These are phyloP conservation scores for Rhizophagus sp. DNA, from an alignment of 192 early-diverging fungal genomes.

Conservation along the genomic window DNA sequence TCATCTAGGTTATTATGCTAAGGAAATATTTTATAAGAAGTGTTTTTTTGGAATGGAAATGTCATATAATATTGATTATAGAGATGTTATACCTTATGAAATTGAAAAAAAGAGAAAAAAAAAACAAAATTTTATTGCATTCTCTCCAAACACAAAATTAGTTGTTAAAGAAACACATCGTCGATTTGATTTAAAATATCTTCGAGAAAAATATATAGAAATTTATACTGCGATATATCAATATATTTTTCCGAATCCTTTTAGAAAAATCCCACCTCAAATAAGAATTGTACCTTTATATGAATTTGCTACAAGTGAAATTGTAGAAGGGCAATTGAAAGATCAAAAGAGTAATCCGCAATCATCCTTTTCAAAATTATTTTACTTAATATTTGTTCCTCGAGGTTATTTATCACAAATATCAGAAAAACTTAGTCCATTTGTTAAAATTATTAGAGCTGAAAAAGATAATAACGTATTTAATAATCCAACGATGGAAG, in stretches of 20 bases:
- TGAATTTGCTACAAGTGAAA: neutral
- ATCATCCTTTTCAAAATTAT: neutral
- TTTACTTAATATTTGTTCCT: neutral
- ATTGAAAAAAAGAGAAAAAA: neutral
- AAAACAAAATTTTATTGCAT: neutral
- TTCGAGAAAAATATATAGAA: neutral
- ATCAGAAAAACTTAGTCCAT: neutral
- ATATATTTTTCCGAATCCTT: neutral
- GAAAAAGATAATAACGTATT: neutral
- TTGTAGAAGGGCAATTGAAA: neutral
- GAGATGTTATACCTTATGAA: neutral
- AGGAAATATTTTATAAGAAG: neutral
- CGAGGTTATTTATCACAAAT: neutral
- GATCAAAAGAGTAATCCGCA: neutral
- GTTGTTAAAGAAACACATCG: neutral
- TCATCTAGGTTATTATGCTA: neutral
- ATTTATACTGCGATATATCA: neutral
- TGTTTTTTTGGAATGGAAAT: neutral
- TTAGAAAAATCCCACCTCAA: neutral
- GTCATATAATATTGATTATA: neutral
- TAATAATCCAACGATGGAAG: neutral
- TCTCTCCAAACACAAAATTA: neutral
- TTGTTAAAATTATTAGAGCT: neutral
- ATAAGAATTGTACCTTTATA: neutral
- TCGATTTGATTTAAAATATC: neutral